These are phyloP conservation scores for Glycyrrhiza uralensis DNA, from an alignment of 306 rosid species.

Conservation along the genomic window DNA sequence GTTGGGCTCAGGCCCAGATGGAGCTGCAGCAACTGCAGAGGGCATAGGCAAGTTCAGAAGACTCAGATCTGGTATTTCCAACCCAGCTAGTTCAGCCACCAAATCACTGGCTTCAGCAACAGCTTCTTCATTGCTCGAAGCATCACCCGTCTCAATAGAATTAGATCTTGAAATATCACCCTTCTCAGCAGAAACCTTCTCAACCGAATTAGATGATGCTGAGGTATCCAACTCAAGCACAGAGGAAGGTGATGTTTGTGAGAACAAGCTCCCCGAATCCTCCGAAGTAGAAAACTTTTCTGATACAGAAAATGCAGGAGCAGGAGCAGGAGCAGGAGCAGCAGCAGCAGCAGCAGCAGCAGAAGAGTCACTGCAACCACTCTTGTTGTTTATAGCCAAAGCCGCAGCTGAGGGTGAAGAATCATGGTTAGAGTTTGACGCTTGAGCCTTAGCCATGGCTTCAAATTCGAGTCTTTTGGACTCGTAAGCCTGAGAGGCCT, in stretches of 20 bases:
- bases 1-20: slow-evolving; percentile 25
- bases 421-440: slow-evolving; percentile 7
- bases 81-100: slow-evolving; percentile 15
- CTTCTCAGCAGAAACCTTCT: too few relatives aligned
- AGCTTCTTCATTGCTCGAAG: not conserved
- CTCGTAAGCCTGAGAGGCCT: slow-evolving; percentile 68
- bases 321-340: not conserved
- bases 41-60: slow-evolving; percentile 19
- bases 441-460: slow-evolving; percentile 18
- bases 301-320: not conserved
- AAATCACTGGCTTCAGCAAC: slow-evolving; percentile 1
- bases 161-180: slow-evolving; percentile 13
- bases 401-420: not conserved
- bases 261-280: slow-evolving; percentile 37
- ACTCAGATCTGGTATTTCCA: slow-evolving; percentile 54
- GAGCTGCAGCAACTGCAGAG: not conserved
- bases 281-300: slow-evolving; percentile 27
- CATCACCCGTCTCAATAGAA: slow-evolving; percentile 14
- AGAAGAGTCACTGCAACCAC: not conserved
- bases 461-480: slow-evolving; percentile 48
- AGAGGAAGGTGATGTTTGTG: slow-evolving; percentile 55
- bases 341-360: not conserved
- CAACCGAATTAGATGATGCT: slow-evolving; percentile 28
- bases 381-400: slow-evolving; percentile 2
- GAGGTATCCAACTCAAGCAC: slow-evolving; percentile 57